These are phyloP conservation scores for Ceratobasidium theobromae DNA, from an alignment of 1,284 basidiomycete genomes.

Conservation along the genomic window DNA sequence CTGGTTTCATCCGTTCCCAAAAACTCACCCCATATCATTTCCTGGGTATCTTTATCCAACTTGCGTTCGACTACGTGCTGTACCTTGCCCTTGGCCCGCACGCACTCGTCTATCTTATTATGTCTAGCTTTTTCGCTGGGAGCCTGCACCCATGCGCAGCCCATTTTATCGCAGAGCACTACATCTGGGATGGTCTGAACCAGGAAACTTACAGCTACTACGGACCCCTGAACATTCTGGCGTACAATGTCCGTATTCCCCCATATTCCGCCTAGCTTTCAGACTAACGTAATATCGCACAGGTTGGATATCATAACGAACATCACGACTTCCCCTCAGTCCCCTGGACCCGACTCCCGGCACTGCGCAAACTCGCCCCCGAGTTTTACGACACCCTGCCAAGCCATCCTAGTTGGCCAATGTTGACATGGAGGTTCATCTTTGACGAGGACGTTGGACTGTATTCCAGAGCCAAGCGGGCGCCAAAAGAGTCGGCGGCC, in stretches of 20 bases:
- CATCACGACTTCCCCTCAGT: slow-evolving; percentile 98
- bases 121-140: slow-evolving; percentile 92
- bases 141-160: slow-evolving; percentile 93
- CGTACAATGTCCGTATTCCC: slow-evolving; percentile 79
- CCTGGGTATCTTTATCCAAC: slow-evolving; percentile 70
- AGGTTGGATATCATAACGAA: slow-evolving; percentile 98
- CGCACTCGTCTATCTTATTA: slow-evolving; percentile 81
- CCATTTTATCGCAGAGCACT: slow-evolving; percentile 98
- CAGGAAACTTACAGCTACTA: slow-evolving; percentile 99
- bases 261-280: slow-evolving; percentile 11
- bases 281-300: background rate
- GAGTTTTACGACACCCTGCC: slow-evolving; percentile 93
- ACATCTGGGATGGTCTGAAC: slow-evolving; percentile 82
- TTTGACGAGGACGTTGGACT: slow-evolving; percentile 80
- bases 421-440: slow-evolving; percentile 93
- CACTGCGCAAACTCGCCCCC: slow-evolving; percentile 77
- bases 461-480: slow-evolving; percentile 52
- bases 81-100: slow-evolving; percentile 60
- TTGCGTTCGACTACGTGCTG: slow-evolving; percentile 72
- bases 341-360: slow-evolving; percentile 92
- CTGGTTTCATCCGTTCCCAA: slow-evolving; percentile 90
- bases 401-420: slow-evolving; percentile 88
- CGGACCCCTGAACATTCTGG: slow-evolving; percentile 84
- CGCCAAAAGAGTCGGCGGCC: slow-evolving; percentile 28
- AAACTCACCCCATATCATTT: slow-evolving; percentile 81